Evolutionary conservation across 352 stramenopile species (phyloP), one percentile per base, ranked within the genome.

Genomic region (Pythium diclinum): DNA sequence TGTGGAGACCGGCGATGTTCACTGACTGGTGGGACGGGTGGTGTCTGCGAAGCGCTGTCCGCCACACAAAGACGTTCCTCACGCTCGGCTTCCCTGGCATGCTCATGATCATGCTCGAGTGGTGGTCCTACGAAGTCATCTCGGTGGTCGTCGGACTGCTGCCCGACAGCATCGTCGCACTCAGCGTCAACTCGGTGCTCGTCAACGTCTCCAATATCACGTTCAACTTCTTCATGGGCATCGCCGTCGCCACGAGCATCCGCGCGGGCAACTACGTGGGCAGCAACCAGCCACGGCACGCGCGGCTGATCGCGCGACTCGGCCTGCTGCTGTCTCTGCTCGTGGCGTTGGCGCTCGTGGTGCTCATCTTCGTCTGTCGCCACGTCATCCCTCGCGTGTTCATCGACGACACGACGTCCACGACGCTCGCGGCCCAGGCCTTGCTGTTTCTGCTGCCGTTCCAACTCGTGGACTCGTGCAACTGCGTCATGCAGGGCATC

Each of bases 101-200:
- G 82, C 76, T 82, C 55, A 90, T 91, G 78, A 82, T 94, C 71
- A 56, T 91, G 52, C 66, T 92, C 14, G 85, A 94, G 67, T 91
- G 80, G 81, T 83, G 79, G 69, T 84, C 85, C 40, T 94, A 91
- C 46, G 83, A 94, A 62, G 87, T 92, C 66, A 86, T 92, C 76
- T 76, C 83, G 16, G 71, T 75, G 13, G 75, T 89, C 36, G 83
- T 88, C 1, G 85, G 83, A 0, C 76, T 75, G 57, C 63, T 94
- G 19, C 77, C 81, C 19, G 75, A 88, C 68, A 79, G 78, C 52
- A 74, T 92, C 40, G 65, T 89, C 5, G 74, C 81, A 13, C 81
- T 94, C 38, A 90, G 79, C 48, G 85, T 89, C 23, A 83, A 94
- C 64, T 89, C 85, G 30, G 83, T 94, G 44, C 54, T 91, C 19